Percentiles rank a stretch among this genome's conserved stretches.
phyloP scores from a whole-genome alignment of 2,329 filamentous ascomycete species.

The Torrubiella hemipterigena region DNA sequence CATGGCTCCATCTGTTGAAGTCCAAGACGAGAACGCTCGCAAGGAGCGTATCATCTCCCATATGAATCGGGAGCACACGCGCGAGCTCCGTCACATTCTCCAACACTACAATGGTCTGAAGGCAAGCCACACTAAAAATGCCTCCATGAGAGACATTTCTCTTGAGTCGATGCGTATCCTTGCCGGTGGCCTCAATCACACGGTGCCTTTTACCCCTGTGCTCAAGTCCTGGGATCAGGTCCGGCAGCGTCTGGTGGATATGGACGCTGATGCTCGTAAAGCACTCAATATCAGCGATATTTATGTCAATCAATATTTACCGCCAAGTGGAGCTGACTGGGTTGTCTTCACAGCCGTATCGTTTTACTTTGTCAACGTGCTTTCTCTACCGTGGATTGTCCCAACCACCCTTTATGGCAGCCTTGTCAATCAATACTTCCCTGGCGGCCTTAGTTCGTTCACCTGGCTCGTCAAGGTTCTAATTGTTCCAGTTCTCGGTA shows the following conservation, averaged over 20 bases:
- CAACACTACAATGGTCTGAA: constrained; percentile 55
- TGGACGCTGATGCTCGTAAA: constrained; percentile 46
- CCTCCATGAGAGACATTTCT: constrained; percentile 20
- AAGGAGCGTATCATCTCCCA: constrained; percentile 48
- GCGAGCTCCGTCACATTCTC: constrained; percentile 67
- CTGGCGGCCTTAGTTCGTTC: constrained; percentile 46
- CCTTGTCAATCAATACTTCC: constrained; percentile 37
- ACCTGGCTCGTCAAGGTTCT: constrained; percentile 47
- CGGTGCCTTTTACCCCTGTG: constrained; percentile 56
- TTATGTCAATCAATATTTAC: constrained; percentile 25
- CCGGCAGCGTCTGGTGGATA: constrained; percentile 58
- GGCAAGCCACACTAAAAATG: constrained; percentile 38
- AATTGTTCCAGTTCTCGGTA: constrained; percentile 43
- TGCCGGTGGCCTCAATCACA: constrained; percentile 21
- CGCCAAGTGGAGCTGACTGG: constrained; percentile 31
- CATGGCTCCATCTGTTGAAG: too few relatives aligned
- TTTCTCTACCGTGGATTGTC: constrained; percentile 34
- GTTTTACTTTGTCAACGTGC: constrained; percentile 41
- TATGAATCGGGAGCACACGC: constrained; percentile 76
- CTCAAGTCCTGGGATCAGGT: constrained; percentile 57
- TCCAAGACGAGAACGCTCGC: constrained; percentile 16
- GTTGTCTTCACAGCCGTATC: constrained; percentile 41
- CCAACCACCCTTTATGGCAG: constrained; percentile 38
- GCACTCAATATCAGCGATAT: constrained; percentile 46
- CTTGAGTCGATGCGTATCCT: constrained; percentile 8